Percentiles rank a stretch among this genome's conserved stretches.
Conservation (phyloP, 306 rosid genomes). For the Vigna reflexopilosa region DNA sequence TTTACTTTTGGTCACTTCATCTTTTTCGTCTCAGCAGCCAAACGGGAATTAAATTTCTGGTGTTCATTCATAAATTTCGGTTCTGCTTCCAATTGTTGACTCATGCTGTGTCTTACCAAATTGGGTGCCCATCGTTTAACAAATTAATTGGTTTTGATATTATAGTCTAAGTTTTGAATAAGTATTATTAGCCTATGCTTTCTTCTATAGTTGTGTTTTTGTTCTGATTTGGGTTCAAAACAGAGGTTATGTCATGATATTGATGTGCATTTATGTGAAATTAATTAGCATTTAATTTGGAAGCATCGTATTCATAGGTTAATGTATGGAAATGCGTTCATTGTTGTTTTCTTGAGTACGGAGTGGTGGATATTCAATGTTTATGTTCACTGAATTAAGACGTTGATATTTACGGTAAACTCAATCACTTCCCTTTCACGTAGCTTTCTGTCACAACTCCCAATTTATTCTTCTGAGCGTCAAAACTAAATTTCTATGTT, state of each 20-base stretch:
- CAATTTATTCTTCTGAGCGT: background rate
- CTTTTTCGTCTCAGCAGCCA: background rate
- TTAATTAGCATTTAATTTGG: background rate
- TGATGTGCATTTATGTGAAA: slow-evolving; percentile 6
- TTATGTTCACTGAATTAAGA: slow-evolving; percentile 41
- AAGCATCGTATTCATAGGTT: slow-evolving; percentile 12
- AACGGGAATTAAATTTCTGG: background rate
- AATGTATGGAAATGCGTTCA: slow-evolving; percentile 26
- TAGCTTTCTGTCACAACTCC: slow-evolving; percentile 29
- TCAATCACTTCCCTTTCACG: slow-evolving; percentile 21
- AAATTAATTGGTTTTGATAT: slow-evolving; percentile 25
- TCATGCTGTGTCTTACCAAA: background rate
- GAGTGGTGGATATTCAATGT: slow-evolving; percentile 28
- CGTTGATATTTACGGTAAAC: slow-evolving; percentile 25
- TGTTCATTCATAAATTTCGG: background rate
- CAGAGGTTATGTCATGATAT: background rate
- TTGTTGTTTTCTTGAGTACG: slow-evolving; percentile 4
- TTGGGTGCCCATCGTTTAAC: slow-evolving; percentile 12
- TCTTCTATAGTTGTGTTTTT: background rate
- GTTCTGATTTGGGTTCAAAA: slow-evolving; percentile 25
- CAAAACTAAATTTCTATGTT: slow-evolving; percentile 2
- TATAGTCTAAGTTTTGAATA: slow-evolving; percentile 1
- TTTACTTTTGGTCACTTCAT: background rate
- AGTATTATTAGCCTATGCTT: slow-evolving; percentile 6
- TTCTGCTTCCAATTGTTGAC: slow-evolving; percentile 40